phyloP scores from a whole-genome alignment of 2,329 filamentous ascomycete species.

The Colletotrichum sp. region DNA sequence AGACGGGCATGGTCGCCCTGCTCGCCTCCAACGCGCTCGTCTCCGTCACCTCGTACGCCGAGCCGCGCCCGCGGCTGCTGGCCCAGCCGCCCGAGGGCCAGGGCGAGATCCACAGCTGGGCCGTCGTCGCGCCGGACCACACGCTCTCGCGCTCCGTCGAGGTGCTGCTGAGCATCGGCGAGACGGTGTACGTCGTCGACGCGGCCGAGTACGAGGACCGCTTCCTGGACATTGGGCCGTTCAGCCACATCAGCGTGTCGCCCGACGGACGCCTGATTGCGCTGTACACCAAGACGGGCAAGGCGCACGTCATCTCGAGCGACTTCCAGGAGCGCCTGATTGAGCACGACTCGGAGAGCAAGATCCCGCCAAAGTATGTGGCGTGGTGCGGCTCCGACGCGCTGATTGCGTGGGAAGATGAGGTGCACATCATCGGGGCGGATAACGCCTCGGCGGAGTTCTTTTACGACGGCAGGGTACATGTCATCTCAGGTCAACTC shows the following conservation, averaged over 20 bases:
- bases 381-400: constrained; percentile 98
- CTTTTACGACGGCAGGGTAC: constrained; percentile 90
- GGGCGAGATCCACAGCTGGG: constrained; percentile 86
- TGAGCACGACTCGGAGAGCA: constrained; percentile 88
- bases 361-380: constrained; percentile 83
- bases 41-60: constrained; percentile 86
- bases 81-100: constrained; percentile 78
- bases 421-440: constrained; percentile 91
- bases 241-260: constrained; percentile 87
- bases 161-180: constrained; percentile 82
- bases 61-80: constrained; percentile 85
- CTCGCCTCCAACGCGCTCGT: constrained; percentile 87
- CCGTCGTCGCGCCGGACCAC: constrained; percentile 83
- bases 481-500: constrained; percentile 81
- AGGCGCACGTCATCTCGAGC: constrained; percentile 90
- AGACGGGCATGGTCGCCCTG: constrained; percentile 89
- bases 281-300: constrained; percentile 84
- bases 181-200: constrained; percentile 87
- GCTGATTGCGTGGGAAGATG: constrained; percentile 96
- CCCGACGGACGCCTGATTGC: constrained; percentile 89
- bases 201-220: constrained; percentile 90
- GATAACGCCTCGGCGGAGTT: constrained; percentile 77
- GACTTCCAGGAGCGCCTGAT: constrained; percentile 93
- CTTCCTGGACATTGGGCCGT: constrained; percentile 88
- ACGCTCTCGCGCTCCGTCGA: constrained; percentile 94